Conservation (phyloP, 352 stramenopile genomes). For the Phytophthora tentaculata region DNA sequence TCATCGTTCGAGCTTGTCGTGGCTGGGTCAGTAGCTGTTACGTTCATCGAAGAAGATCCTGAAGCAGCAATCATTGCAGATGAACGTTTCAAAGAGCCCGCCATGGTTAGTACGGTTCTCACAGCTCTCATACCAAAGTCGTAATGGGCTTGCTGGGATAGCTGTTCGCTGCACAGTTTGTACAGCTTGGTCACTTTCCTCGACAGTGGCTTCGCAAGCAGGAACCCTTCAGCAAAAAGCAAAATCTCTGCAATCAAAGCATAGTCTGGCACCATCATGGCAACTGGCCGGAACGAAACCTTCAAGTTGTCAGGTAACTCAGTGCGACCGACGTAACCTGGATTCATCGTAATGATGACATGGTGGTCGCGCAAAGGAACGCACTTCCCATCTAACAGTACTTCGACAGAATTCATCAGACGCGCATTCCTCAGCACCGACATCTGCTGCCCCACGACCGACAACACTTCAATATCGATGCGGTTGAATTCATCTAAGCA, state of each 20-base stretch:
- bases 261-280: slow-evolving; percentile 92
- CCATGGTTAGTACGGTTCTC: slow-evolving; percentile 82
- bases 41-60: slow-evolving; percentile 4
- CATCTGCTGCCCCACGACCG: slow-evolving; percentile 90
- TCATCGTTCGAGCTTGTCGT: slow-evolving; percentile 38
- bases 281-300: slow-evolving; percentile 81
- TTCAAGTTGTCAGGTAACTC: slow-evolving; percentile 90
- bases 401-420: slow-evolving; percentile 37
- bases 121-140: slow-evolving; percentile 91
- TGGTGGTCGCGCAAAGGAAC: slow-evolving; percentile 72
- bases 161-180: slow-evolving; percentile 86
- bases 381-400: slow-evolving; percentile 63
- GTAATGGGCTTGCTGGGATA: slow-evolving; percentile 87
- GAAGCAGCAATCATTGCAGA: not conserved
- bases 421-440: slow-evolving; percentile 62
- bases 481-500: slow-evolving; percentile 93
- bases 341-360: slow-evolving; percentile 92
- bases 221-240: slow-evolving; percentile 84
- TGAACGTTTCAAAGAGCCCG: slow-evolving; percentile 69
- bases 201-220: slow-evolving; percentile 63
- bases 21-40: slow-evolving; percentile 13
- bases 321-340: slow-evolving; percentile 76
- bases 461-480: slow-evolving; percentile 89
- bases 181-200: slow-evolving; percentile 82
- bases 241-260: slow-evolving; percentile 86